Evolutionary conservation across 805 yeast genomes (phyloP), one percentile per base, ranked within the genome.

Genomic region (Candida nitratophila): DNA sequence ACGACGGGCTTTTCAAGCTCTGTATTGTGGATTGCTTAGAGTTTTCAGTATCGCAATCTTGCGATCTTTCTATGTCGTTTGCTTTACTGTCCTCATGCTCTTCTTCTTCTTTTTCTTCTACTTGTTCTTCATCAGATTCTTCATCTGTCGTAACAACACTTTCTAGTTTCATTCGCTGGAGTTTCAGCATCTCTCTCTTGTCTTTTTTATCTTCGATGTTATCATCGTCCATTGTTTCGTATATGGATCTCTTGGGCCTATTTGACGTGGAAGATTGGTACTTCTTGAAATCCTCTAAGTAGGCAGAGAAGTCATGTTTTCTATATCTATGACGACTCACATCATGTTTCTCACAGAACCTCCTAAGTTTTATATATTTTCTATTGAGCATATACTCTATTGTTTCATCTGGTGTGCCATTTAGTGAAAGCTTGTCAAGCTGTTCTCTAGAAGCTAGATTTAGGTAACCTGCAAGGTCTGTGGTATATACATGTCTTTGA

Each of bases 401-500:
- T 27, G 54, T 50, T 2, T 50, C 52, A 36, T 60, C 66, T 0
- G 63, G 39, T 4, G 41, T 31, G 0, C 59, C 61, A 1, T 22
- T 40, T 16, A 45, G 47, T 2, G 59, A 50, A 1, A 53, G 39
- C 16, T 33, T n/a, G 29, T 63, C 61, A 21, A 65, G 44, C 10
- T 60, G 53, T 1, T 47, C 22, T 30, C 50, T 50, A 1, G 60
- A 33, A 3, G 64, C 54, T 10, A 65, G 44, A 20, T 50, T 51
- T 20, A 65, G 46, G 41, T 59, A 63, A 21, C 56, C 62, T 0
- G 68, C 63, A 1, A 66, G 52, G 46, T 62, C 63, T 1, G 60
- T 59, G 0, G 67, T 63, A 43, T 57, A 64, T 10, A 61, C 61
- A 46, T 65, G 68, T 10, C 64, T 48, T 40, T 64, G 65, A 21